Conservation (phyloP, 805 yeast genomes). For the Yarrowia osloensis region DNA sequence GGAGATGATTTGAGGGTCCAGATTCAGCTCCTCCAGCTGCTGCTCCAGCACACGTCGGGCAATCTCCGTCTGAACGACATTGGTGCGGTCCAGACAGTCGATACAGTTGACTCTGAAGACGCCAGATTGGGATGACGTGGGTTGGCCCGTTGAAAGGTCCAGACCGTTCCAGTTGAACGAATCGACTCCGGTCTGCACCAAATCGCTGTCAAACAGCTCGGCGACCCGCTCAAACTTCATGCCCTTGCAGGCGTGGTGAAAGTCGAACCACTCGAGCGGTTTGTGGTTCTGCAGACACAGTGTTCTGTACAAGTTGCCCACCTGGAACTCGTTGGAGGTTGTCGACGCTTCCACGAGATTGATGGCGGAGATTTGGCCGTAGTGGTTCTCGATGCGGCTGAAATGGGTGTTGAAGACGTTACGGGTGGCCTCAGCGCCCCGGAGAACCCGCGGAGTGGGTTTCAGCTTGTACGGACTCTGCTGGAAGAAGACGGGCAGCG, state of each 20-base stretch:
- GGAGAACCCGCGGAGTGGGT: constrained; percentile 77
- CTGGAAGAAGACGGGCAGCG: constrained; percentile 65
- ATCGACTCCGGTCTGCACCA: constrained; percentile 5
- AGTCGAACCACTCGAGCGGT: constrained; percentile 57
- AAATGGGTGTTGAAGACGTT: constrained; percentile 74
- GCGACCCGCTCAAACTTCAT: constrained; percentile 47
- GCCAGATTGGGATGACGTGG: constrained; percentile 49
- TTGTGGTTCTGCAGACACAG: background rate
- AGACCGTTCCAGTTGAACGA: background rate
- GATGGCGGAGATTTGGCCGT: constrained; percentile 82
- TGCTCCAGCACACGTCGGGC: constrained; percentile 38
- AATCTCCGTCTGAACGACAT: constrained; percentile 47
- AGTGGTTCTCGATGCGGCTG: constrained; percentile 60
- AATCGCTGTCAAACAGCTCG: constrained; percentile 39
- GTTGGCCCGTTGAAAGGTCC: background rate
- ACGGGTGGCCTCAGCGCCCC: constrained; percentile 55
- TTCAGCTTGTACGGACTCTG: constrained; percentile 61
- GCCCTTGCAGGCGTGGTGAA: constrained; percentile 54
- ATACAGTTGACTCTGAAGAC: constrained; percentile 62
- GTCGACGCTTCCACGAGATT: constrained; percentile 68
- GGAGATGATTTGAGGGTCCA: constrained; percentile 40
- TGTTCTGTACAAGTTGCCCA: constrained; percentile 2
- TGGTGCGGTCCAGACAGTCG: constrained; percentile 66
- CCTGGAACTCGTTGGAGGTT: constrained; percentile 21
- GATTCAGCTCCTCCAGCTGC: background rate